Conservation (phyloP, 116 monocot species). For the Dioscorea cayenensis region DNA sequence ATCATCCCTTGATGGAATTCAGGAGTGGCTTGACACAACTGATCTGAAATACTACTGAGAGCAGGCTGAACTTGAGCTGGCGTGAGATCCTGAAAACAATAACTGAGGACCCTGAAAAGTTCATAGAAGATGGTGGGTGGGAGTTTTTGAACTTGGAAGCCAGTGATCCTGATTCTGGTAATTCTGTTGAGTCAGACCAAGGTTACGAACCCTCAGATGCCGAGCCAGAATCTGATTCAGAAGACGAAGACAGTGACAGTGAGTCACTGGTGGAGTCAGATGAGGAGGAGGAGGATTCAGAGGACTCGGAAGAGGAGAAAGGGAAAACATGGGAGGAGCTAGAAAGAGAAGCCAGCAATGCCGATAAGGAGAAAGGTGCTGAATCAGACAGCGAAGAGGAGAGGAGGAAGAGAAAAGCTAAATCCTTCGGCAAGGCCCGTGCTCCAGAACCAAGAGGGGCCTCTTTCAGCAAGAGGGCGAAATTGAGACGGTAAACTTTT, state of each 20-base stretch:
- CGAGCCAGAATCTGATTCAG: conserved; percentile 51
- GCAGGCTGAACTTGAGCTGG: conserved; percentile 89
- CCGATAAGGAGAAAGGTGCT: conserved; percentile 70
- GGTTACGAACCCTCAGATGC: conserved; percentile 78
- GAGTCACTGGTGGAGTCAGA: conserved; percentile 81
- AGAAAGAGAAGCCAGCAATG: conserved; percentile 74
- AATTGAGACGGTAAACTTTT: conserved; percentile 7
- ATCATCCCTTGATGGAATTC: conserved; percentile 74
- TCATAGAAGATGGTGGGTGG: conserved; percentile 95
- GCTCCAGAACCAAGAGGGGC: conserved; percentile 24
- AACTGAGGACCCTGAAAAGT: conserved; percentile 82
- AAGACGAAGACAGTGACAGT: conserved; percentile 46
- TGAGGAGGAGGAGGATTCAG: conserved; percentile 50
- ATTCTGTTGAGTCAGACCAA: conserved; percentile 74
- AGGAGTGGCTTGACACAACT: conserved; percentile 95
- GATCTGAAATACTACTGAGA: conserved; percentile 93
- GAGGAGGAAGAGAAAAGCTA: neutral
- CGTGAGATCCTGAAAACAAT: conserved; percentile 83
- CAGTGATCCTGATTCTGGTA: conserved; percentile 74
- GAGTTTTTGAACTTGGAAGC: conserved; percentile 90
- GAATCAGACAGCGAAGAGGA: conserved; percentile 4
- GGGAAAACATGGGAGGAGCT: conserved; percentile 96
- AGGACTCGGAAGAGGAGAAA: conserved; percentile 76
- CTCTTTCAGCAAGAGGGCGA: conserved; percentile 33
- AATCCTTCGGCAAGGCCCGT: conserved; percentile 17